Percentiles rank a stretch among this genome's conserved stretches.
These are phyloP conservation scores for Coemansia sp. DNA, from an alignment of 192 early-diverging fungal species.

Conservation along the genomic window DNA sequence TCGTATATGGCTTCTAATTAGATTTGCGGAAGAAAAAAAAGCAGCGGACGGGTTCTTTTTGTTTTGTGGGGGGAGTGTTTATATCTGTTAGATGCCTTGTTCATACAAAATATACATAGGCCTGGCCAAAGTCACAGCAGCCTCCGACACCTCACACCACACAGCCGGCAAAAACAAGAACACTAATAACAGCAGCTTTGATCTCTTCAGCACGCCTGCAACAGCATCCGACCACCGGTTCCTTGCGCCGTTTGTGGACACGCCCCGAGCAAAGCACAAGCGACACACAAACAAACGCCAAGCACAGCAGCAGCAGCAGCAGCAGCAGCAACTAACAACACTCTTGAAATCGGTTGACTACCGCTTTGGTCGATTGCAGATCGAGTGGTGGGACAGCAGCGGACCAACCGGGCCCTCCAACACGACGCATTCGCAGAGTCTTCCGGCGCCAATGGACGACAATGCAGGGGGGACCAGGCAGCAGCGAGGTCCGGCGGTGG, in stretches of 20 bases:
- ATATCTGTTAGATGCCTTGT: conserved; percentile 14
- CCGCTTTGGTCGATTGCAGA: conserved; percentile 31
- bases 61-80: neutral
- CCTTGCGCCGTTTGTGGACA: conserved; percentile 3
- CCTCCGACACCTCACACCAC: neutral
- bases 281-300: neutral
- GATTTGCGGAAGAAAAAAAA: neutral
- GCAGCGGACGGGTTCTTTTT: neutral
- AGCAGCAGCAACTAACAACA: conserved; percentile 4
- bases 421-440: neutral
- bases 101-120: conserved; percentile 30
- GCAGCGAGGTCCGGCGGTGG: conserved; percentile 4
- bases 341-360: conserved; percentile 19
- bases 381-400: conserved; percentile 31
- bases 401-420: neutral
- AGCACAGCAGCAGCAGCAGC: neutral
- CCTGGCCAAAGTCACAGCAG: conserved; percentile 7
- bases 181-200: neutral
- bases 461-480: neutral
- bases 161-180: neutral
- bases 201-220: conserved; percentile 13
- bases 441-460: neutral
- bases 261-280: neutral
- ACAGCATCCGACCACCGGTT: neutral
- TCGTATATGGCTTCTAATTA: too few relatives aligned